Evolutionary conservation across 305 asterid species (phyloP), one percentile per base, ranked within the genome.

Genomic region (Fraxinus platypoda): DNA sequence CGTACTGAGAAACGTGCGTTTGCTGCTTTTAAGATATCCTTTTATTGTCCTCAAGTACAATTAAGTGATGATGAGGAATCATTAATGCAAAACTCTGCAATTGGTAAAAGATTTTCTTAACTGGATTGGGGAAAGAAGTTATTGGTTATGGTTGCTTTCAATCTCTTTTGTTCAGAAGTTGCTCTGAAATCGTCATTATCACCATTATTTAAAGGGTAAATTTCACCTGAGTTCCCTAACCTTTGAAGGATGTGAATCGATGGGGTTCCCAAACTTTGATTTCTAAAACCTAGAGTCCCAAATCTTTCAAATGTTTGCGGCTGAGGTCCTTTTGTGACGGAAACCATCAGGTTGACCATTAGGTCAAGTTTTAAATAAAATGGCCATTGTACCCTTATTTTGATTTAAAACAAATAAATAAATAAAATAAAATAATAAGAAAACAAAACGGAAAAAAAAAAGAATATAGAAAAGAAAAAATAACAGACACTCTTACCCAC

Each of bases 11-110:
- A 94, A 84, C 95, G 98, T 57, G 99, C 99, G 8, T 94, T 94
- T 91, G 96, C 95, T 72, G 97, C 97, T 77, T 95, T 91, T 87
- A 95, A 95, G 87, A 95, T 95, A 95, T 95, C 99, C 99, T 95
- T 94, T 76, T 77, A 37, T 79, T 68, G 8, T 80, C 19, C 21
- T 80, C 1, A 62, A 62, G 72, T 23, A 62, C 72, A 7, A 62
- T 64, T 25, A 1, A 75, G 7, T 73, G 78, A 52, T 52, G 21
- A n/a, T 15, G 62, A 62, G 54, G 33, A n/a, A 74, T 77, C 54
- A 34, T 15, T 46, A 25, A 54, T 35, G 41, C 25, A 28, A 66
- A 79, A 25, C 26, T 35, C 33, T 43, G 78, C 9, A 72, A 41
- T 74, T 52, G 57, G 75, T 72, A 13, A 46, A 76, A 49, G 6